A percentile compares a stretch with the other conserved stretches of the same genome.
phyloP scores from a whole-genome alignment of 306 rosid genomes.

The Trifolium pratense region DNA sequence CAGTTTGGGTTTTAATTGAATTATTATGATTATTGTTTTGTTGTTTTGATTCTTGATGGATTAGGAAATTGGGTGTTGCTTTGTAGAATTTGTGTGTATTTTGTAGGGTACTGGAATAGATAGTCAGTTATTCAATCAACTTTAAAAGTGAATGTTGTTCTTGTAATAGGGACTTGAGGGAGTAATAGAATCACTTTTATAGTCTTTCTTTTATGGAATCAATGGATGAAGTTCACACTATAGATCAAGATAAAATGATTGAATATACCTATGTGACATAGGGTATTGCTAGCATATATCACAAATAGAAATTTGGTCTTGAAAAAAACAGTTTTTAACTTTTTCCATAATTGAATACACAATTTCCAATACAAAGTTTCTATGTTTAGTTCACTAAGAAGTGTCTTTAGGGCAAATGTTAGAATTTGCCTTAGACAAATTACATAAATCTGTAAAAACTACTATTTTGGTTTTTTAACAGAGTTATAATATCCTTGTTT shows the following conservation, averaged over 20 bases:
- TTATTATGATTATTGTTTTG: background rate
- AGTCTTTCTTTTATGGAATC: background rate
- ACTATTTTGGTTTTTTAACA: background rate
- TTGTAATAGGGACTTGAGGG: background rate
- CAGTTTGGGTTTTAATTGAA: conserved; percentile 31
- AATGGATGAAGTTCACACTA: background rate
- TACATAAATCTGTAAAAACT: background rate
- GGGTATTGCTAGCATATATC: background rate
- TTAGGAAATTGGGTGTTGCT: background rate
- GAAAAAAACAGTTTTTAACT: background rate
- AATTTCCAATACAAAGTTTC: background rate
- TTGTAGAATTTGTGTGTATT: background rate
- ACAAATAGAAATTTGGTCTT: background rate
- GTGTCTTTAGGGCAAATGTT: background rate
- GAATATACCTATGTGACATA: background rate
- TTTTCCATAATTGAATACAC: background rate
- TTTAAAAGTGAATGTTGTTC: no score
- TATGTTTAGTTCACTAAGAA: background rate
- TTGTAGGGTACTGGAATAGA: no score
- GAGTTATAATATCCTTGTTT: background rate
- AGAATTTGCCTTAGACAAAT: background rate
- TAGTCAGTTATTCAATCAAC: no score
- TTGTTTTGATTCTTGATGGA: background rate
- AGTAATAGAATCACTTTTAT: background rate
- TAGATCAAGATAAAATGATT: conserved; percentile 3